phyloP scores from a whole-genome alignment of 768 basidiomycete species.

The Russula compacta region DNA sequence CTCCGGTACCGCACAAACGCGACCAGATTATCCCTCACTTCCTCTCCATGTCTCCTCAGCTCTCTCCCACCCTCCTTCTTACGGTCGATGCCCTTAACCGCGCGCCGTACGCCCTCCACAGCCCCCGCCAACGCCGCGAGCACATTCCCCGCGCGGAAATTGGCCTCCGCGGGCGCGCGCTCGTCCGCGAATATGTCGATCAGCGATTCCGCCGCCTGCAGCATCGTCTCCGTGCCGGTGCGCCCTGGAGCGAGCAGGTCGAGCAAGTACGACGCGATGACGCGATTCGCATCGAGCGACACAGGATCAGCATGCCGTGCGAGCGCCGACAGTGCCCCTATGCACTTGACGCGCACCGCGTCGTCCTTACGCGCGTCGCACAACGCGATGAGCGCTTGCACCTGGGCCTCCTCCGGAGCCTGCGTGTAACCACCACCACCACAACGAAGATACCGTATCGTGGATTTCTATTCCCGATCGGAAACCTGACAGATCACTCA shows the following conservation, averaged over 20 bases:
- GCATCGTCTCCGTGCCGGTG: slow-evolving; percentile 53
- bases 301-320: slow-evolving; percentile 52
- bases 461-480: background rate
- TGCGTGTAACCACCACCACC: slow-evolving; percentile 20
- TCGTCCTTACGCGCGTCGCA: slow-evolving; percentile 48
- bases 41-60: slow-evolving; percentile 59
- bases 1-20: slow-evolving; percentile 70
- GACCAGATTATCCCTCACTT: slow-evolving; percentile 63
- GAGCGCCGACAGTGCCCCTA: slow-evolving; percentile 79
- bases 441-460: background rate
- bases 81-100: slow-evolving; percentile 55
- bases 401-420: slow-evolving; percentile 53
- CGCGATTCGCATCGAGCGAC: slow-evolving; percentile 56
- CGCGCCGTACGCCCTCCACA: slow-evolving; percentile 53
- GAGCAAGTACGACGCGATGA: slow-evolving; percentile 59
- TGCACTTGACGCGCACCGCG: slow-evolving; percentile 59
- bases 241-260: slow-evolving; percentile 39
- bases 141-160: slow-evolving; percentile 60
- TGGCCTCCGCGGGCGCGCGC: slow-evolving; percentile 63
- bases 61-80: slow-evolving; percentile 60
- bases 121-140: slow-evolving; percentile 46
- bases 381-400: slow-evolving; percentile 56
- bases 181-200: slow-evolving; percentile 96
- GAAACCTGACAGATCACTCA: slow-evolving; percentile 24
- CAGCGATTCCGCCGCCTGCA: slow-evolving; percentile 73